Evolutionary conservation across 202 grass and related monocot species (phyloP), one percentile per base, ranked within the genome.

Genomic region (Elaeis oleifera): DNA sequence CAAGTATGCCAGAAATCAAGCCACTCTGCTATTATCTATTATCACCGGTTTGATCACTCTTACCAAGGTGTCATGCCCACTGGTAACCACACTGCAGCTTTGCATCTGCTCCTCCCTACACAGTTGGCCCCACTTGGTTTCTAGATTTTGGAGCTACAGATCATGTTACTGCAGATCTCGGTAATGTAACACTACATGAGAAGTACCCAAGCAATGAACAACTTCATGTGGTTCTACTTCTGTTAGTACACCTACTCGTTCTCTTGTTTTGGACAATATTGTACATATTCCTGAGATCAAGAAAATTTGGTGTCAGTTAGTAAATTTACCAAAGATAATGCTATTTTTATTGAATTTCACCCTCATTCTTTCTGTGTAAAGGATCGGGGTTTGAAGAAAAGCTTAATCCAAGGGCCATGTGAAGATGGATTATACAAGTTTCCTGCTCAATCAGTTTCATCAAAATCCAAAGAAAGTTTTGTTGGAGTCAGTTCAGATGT

Each of bases 361-460:
- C 18, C 50, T 53, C 3, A 53, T n/a, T 53, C 9, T 16, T 53
- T 53, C 11, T 53, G 15, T 53, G 50, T 53, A n/a, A 53, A 53
- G 50, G 50, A 53, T 53, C 50, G 15, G 4, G 18, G 4, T 16
- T 16, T 1, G 1, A 14, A 53, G 50, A n/a, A 13, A 53, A 53
- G 16, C 50, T 16, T 53, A 4, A 14, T 53, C 11, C 50, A 53
- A 13, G 50, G 50, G 18, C 1, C 4, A 4, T n/a, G 15, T 53
- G 5, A 53, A 53, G 50, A 53, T n/a, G 18, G 0, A 14, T n/a
- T 53, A 3, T 18, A 18, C 11, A 14, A 53, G 16, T n/a, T 52
- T 4, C 0, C 5, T 3, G 3, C 50, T 15, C n/a, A 0, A 0
- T 3, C 15, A 14, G 11, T 15, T n/a, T 15, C 1, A 0, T n/a